These are phyloP conservation scores for Geotrichum cucujoidarum DNA, from an alignment of 1,139 yeast species.

Conservation along the genomic window DNA sequence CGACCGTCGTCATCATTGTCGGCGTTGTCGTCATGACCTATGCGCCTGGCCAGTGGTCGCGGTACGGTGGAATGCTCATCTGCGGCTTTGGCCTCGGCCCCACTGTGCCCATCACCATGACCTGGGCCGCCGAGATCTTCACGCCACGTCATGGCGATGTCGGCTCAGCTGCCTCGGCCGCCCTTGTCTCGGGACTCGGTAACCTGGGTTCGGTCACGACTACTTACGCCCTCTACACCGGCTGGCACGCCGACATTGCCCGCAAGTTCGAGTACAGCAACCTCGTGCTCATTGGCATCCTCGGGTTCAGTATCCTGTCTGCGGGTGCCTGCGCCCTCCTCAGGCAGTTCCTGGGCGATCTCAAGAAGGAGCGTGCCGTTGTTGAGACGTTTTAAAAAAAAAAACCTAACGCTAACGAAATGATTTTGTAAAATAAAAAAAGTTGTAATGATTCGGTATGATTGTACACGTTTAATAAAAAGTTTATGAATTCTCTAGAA, in stretches of 20 bases:
- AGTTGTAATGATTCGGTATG: too few relatives aligned
- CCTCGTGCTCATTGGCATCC: conserved; percentile 76
- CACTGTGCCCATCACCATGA: conserved; percentile 84
- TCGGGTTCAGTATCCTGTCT: conserved; percentile 62
- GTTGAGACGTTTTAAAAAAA: conserved; percentile 6
- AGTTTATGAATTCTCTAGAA: too few relatives aligned
- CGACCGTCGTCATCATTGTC: conserved; percentile 61
- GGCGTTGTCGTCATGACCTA: conserved; percentile 75
- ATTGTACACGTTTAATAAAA: too few relatives aligned
- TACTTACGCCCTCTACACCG: conserved; percentile 76
- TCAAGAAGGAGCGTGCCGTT: conserved; percentile 17
- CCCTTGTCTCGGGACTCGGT: conserved; percentile 79
- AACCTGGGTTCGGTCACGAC: conserved; percentile 81
- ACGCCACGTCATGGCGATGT: conserved; percentile 70
- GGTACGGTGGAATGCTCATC: conserved; percentile 73
- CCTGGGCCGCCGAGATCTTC: conserved; percentile 79
- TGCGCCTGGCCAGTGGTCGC: conserved; percentile 68
- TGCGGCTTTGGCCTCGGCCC: conserved; percentile 88
- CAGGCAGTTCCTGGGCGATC: conserved; percentile 30
- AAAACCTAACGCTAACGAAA: too few relatives aligned
- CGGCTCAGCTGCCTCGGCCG: conserved; percentile 79
- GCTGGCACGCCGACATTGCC: conserved; percentile 76
- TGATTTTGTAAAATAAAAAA: too few relatives aligned
- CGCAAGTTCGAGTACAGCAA: conserved; percentile 64
- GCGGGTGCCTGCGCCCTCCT: conserved; percentile 35